Evolutionary conservation across 257 asterid species (phyloP), one percentile per base, ranked within the genome.

Genomic region (Linderniella brevidens): DNA sequence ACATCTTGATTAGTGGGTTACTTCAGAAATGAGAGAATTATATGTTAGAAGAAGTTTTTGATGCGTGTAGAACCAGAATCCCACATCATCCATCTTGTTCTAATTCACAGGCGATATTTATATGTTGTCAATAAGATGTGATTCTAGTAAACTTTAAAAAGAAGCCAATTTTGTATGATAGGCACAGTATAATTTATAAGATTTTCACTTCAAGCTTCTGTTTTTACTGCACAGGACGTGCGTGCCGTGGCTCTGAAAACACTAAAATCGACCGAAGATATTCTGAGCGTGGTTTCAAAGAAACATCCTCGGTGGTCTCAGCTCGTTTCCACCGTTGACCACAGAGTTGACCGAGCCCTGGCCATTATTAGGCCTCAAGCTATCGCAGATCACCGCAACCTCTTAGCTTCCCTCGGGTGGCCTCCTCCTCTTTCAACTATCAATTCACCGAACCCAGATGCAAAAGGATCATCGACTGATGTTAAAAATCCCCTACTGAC

Each of bases 401-500:
- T 90, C 64, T 93, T 90, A 58, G 56, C 81, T 68, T 86, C 93
- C 57, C 98, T 90, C 51, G 92, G 90, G 56, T 90, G 98, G 98
- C 98, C 98, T 25, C 98, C 93, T 8, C 80, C 92, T 60, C 63
- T 82, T 11, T 75, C 93, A 14, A 68, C 77, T 42, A 62, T 69
- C 42, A 73, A 60, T 51, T 70, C 94, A 46, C 74, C 73, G 17
- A 68, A 61, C 56, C 62, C 72, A 45, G 78, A 76, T 48, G 32
- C 25, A 11, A 71, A 64, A 53, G 69, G 62, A 62, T 48, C 94
- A 62, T 48, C 94, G 55, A 43, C 65, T 46, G 72, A 61, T 58
- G 70, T 59, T 44, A 73, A 67, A 62, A 84, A 79, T 69, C 96
- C 96, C 48, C 92, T 88, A 45, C 69, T 80, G 64, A 81, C 96